These are phyloP conservation scores for Wallemia mellicola DNA, from an alignment of 1,284 basidiomycete species.

Conservation along the genomic window DNA sequence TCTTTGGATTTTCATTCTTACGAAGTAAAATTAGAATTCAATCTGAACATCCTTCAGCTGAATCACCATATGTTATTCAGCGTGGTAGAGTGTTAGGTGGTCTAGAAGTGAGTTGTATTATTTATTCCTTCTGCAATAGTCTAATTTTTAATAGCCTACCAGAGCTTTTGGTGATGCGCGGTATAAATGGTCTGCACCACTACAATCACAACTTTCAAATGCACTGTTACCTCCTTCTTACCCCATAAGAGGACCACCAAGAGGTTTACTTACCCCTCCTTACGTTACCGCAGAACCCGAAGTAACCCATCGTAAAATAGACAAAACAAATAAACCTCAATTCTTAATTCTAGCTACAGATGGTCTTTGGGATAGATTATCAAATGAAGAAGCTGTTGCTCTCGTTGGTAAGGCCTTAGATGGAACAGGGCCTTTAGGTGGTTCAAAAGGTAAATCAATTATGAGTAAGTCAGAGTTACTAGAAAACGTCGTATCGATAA, in stretches of 20 bases:
- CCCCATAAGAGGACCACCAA: constrained; percentile 28
- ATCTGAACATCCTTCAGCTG: constrained; percentile 58
- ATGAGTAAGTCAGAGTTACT: constrained; percentile 2
- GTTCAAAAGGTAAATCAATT: constrained; percentile 18
- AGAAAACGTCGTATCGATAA: background rate
- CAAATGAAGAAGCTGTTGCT: constrained; percentile 77
- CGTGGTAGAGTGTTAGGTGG: constrained; percentile 70
- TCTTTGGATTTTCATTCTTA: background rate
- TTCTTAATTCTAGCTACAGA: constrained; percentile 77
- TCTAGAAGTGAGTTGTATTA: constrained; percentile 33
- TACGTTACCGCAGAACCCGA: constrained; percentile 79
- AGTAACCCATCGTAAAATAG: constrained; percentile 35
- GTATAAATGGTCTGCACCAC: constrained; percentile 37
- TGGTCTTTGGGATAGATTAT: constrained; percentile 79
- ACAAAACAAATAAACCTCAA: constrained; percentile 19
- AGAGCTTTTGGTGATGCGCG: constrained; percentile 75
- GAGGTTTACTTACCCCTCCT: constrained; percentile 53
- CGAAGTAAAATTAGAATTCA: constrained; percentile 28
- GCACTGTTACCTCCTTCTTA: constrained; percentile 27
- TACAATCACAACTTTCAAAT: constrained; percentile 20
- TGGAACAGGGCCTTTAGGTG: constrained; percentile 34
- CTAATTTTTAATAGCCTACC: constrained; percentile 24
- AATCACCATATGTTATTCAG: constrained; percentile 49
- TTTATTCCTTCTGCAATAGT: constrained; percentile 9
- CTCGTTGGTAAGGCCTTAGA: constrained; percentile 57